Percentiles rank a stretch among this genome's conserved stretches.
Conservation (phyloP, 495 filamentous ascomycete species). For the Bacidia gigantensis region DNA sequence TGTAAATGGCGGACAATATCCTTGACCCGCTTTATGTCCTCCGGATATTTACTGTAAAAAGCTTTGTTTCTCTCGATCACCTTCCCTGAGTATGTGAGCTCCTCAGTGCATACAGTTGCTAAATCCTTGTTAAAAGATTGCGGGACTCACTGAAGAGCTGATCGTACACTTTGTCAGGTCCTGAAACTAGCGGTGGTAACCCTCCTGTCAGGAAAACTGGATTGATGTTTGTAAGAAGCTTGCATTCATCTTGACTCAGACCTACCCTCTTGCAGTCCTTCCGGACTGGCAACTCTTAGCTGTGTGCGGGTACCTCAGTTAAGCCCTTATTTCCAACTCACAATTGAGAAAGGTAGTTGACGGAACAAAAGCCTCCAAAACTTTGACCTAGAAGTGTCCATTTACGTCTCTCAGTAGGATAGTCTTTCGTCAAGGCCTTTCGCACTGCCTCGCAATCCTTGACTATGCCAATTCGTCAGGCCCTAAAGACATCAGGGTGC, state of each 20-base stretch:
- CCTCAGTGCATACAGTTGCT: too few relatives aligned
- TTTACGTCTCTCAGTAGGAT: slow-evolving; percentile 54
- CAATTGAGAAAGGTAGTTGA: slow-evolving; percentile 71
- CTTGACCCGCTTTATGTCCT: slow-evolving; percentile 62
- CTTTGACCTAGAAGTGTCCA: slow-evolving; percentile 83
- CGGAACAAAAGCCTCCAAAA: slow-evolving; percentile 76
- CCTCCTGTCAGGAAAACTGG: slow-evolving; percentile 70
- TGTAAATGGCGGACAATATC: slow-evolving; percentile 48
- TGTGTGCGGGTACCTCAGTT: background rate
- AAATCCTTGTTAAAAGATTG: too few relatives aligned
- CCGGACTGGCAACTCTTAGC: slow-evolving; percentile 33
- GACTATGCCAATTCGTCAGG: slow-evolving; percentile 28
- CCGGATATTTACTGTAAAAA: slow-evolving; percentile 77
- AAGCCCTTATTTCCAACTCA: slow-evolving; percentile 22
- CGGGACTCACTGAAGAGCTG: slow-evolving; percentile 43
- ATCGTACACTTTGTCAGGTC: slow-evolving; percentile 63
- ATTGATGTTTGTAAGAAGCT: background rate
- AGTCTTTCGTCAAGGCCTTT: slow-evolving; percentile 52
- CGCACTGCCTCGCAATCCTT: slow-evolving; percentile 80
- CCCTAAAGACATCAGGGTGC: background rate
- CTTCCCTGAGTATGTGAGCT: slow-evolving; percentile 28
- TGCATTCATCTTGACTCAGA: background rate
- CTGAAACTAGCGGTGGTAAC: slow-evolving; percentile 57
- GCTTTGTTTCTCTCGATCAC: slow-evolving; percentile 50
- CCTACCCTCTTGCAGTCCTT: slow-evolving; percentile 53